These are phyloP conservation scores for Pythium angustatum DNA, from an alignment of 352 stramenopile genomes.

Conservation along the genomic window DNA sequence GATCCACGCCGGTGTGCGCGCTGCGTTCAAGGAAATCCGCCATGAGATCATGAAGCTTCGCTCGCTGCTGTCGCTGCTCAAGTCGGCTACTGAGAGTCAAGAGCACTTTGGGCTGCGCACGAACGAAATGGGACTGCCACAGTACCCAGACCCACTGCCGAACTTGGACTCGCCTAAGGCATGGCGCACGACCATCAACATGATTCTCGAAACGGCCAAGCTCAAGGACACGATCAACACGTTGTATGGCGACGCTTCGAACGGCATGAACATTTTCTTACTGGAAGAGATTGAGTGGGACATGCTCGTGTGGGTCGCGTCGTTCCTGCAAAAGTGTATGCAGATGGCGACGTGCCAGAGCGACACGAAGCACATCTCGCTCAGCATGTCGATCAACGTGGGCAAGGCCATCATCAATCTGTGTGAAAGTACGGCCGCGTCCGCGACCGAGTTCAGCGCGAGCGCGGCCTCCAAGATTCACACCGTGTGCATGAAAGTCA, in stretches of 20 bases:
- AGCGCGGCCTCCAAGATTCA: constrained; percentile 65
- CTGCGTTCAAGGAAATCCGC: constrained; percentile 72
- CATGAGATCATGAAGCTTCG: constrained; percentile 77
- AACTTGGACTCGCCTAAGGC: constrained; percentile 73
- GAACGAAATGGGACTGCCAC: constrained; percentile 58
- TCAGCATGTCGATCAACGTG: constrained; percentile 80
- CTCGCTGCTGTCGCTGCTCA: constrained; percentile 68
- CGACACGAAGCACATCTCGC: constrained; percentile 74
- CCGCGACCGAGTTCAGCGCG: constrained; percentile 56
- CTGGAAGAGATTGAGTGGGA: constrained; percentile 82
- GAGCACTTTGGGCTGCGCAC: constrained; percentile 74
- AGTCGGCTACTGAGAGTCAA: constrained; percentile 69
- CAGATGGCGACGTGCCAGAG: constrained; percentile 80
- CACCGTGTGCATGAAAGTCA: constrained; percentile 75
- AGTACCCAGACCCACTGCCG: constrained; percentile 60
- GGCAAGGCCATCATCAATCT: constrained; percentile 79
- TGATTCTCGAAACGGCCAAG: constrained; percentile 80
- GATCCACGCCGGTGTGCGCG: constrained; percentile 64
- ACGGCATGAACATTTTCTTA: constrained; percentile 75
- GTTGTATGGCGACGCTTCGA: constrained; percentile 62
- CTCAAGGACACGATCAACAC: constrained; percentile 76
- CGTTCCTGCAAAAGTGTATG: constrained; percentile 78
- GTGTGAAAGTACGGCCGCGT: constrained; percentile 68
- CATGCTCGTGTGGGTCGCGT: constrained; percentile 66
- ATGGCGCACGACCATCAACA: constrained; percentile 67